Conservation (phyloP, 768 basidiomycete species). For the Rhodocollybia butyracea region DNA sequence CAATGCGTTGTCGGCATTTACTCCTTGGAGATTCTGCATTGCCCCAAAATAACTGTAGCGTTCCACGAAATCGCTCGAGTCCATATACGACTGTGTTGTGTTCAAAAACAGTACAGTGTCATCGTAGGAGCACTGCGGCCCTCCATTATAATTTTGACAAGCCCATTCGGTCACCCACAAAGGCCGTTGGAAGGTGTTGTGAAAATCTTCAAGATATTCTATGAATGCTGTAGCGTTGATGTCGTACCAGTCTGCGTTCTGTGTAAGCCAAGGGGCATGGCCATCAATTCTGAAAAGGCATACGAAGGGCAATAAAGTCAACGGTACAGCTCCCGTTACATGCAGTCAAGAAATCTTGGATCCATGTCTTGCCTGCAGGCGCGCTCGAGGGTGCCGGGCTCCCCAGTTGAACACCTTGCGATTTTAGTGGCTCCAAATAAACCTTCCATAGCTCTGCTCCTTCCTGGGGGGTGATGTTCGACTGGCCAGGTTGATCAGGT, state of each 20-base stretch:
- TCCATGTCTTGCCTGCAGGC: constrained; percentile 51
- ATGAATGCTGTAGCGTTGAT: constrained; percentile 46
- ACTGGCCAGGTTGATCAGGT: constrained; percentile 40
- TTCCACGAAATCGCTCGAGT: constrained; percentile 48
- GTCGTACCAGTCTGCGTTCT: constrained; percentile 56
- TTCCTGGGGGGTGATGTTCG: constrained; percentile 44
- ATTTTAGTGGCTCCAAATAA: constrained; percentile 48
- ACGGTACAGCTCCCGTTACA: constrained; percentile 51
- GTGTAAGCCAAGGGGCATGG: background rate
- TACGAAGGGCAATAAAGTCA: constrained; percentile 56
- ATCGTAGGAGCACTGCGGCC: constrained; percentile 41
- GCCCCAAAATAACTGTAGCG: constrained; percentile 63
- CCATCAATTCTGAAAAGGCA: constrained; percentile 14
- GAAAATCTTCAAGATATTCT: constrained; percentile 45
- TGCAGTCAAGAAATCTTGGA: constrained; percentile 46
- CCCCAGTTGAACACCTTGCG: constrained; percentile 43
- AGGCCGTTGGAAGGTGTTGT: constrained; percentile 47
- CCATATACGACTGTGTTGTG: constrained; percentile 51
- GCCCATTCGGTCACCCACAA: constrained; percentile 65
- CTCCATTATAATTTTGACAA: constrained; percentile 44
- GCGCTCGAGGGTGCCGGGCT: constrained; percentile 53
- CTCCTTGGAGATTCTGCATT: constrained; percentile 44
- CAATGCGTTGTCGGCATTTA: constrained; percentile 46
- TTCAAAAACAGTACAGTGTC: constrained; percentile 48
- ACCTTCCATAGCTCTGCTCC: constrained; percentile 50